Evolutionary conservation across 163 green algal genomes (phyloP).

Genomic region (Chloroidium sp.): DNA sequence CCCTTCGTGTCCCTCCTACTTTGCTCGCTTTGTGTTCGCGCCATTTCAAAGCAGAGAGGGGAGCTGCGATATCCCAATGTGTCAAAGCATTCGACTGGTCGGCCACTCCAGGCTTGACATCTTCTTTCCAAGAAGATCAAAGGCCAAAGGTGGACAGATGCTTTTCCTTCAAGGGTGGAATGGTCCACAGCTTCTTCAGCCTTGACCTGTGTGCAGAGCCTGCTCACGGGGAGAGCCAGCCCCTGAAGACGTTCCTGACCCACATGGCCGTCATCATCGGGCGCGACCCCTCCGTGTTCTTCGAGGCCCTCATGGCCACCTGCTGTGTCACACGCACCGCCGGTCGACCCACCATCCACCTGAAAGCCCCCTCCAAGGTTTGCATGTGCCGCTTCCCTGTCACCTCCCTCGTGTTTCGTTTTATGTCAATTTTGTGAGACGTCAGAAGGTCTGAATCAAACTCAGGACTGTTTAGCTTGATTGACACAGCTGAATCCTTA

Average conservation of each 20-base stretch:
- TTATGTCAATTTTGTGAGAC: not conserved
- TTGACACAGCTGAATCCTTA: too few relatives aligned
- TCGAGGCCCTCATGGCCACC: conserved; percentile 49
- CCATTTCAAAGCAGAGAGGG: too few relatives aligned
- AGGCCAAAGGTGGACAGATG: too few relatives aligned
- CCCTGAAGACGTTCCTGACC: conserved; percentile 45
- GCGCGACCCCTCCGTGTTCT: conserved; percentile 71
- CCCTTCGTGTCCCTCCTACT: too few relatives aligned
- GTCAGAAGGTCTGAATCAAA: not conserved
- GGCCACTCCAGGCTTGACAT: too few relatives aligned
- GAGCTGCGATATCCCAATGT: too few relatives aligned
- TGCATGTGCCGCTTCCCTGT: not conserved
- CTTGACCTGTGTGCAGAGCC: too few relatives aligned
- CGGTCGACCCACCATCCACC: conserved; percentile 13
- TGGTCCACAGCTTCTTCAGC: too few relatives aligned
- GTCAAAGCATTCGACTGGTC: not conserved
- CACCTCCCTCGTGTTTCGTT: not conserved
- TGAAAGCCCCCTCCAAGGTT: conserved; percentile 15
- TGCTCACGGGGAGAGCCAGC: conserved; percentile 9
- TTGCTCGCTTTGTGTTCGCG: too few relatives aligned
- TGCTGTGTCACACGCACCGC: conserved; percentile 40
- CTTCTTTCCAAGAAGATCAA: too few relatives aligned
- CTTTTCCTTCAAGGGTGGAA: too few relatives aligned
- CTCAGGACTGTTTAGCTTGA: not conserved
- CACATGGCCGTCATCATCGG: conserved; percentile 40